Evolutionary conservation across 2,329 filamentous ascomycete genomes (phyloP).

Genomic region (Emergomyces africanus): DNA sequence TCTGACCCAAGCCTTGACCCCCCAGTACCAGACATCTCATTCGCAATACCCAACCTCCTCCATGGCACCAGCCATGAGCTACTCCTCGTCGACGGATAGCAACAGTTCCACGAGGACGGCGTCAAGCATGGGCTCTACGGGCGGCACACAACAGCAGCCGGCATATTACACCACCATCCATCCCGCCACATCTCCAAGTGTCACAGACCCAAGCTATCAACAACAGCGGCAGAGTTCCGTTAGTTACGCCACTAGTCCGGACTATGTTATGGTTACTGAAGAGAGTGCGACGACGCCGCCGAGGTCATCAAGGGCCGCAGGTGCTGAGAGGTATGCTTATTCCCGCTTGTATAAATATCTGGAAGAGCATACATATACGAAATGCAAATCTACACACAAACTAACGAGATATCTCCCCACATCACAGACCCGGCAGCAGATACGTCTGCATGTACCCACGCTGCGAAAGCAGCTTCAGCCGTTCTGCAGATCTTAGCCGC

Average conservation of each 20-base stretch:
- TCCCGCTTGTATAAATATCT: not conserved
- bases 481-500: constrained; percentile 38
- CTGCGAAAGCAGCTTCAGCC: constrained; percentile 28
- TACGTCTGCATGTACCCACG: constrained; percentile 14
- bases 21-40: not conserved
- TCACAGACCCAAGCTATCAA: constrained; percentile 3
- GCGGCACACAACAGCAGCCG: not conserved
- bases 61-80: constrained; percentile 11
- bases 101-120: constrained; percentile 9
- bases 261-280: not conserved
- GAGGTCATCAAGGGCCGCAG: not conserved
- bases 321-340: not conserved
- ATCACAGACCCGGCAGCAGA: constrained; percentile 6
- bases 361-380: not conserved
- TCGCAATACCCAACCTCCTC: constrained; percentile 3
- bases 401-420: not conserved
- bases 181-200: not conserved
- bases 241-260: not conserved
- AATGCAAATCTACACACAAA: not conserved
- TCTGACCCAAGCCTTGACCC: not conserved
- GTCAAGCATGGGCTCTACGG: constrained; percentile 7
- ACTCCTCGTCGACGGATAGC: constrained; percentile 12
- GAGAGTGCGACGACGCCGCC: not conserved
- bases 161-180: not conserved
- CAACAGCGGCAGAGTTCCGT: not conserved